Base-by-base conservation (phyloP, 202 grass and related monocot genomes). In the Dendrocalamus latiflorus region DNA sequence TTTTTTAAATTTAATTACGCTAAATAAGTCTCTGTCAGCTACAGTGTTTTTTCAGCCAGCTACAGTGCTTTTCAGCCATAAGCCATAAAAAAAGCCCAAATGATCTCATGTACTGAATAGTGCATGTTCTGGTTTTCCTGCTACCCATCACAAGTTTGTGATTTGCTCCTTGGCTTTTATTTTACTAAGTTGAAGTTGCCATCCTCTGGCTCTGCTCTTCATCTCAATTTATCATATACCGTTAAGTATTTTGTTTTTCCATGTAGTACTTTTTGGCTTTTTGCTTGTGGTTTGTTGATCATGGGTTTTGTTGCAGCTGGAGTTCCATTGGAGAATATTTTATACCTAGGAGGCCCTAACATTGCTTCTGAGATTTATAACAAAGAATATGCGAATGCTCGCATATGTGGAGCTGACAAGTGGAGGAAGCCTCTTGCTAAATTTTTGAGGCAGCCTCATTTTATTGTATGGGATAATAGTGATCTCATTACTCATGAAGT, bases 281-380 rank as follows among this genome's bases (percentile, higher is more conserved):
- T 59, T 43, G 13, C 51, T 24, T 8, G 42, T 39, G 4, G 13
- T 56, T 36, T 85, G 11, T 70, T 81, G 49, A 56, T 63, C 49
- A 67, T 81, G 25, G 51, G 37, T 71, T 78, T 45, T 80, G 16
- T 59, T 83, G 57, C 79, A 97, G 94, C 92, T 69, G 88, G 90
- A 44, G 65, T 94, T 88, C 85, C 87, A 4, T 76, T 93, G 60
- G 95, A 94, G 73, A 94, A 98, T 24, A 94, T 98, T 85, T 84
- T 98, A 6, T 98, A 98, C 82, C 92, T 94, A 38, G 95, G 95
- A 59, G 95, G 95, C 15, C 95, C 95, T 78, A 98, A 98, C 73
- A 98, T 98, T 86, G 95, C 95, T 80, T 91, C 92, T 26, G 95
- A 98, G 85, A 98, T 98, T 62, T 98, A 98, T 86, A 98, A 98